Percentiles rank a stretch among this genome's conserved stretches.
These are phyloP conservation scores for Beauveria caledonica DNA, from an alignment of 2,329 filamentous ascomycete species.

Conservation along the genomic window DNA sequence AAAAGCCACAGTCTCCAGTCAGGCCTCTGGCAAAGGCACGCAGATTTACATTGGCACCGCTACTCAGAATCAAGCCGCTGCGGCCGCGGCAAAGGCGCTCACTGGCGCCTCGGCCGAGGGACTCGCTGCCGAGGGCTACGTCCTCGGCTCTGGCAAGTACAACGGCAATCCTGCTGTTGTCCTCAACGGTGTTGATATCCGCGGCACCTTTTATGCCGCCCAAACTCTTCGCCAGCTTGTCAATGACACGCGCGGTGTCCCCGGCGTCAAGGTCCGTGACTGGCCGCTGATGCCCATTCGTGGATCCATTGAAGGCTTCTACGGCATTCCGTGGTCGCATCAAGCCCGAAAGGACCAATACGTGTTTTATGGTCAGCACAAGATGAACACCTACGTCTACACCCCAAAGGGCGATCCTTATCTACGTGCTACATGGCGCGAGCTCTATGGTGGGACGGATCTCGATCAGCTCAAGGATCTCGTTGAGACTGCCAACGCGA, in stretches of 20 bases:
- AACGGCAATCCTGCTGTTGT: constrained; percentile 9
- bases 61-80: constrained; percentile 7
- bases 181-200: constrained; percentile 12
- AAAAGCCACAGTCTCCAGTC: not conserved
- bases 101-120: constrained; percentile 8
- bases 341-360: constrained; percentile 14
- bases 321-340: constrained; percentile 15
- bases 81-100: constrained; percentile 11
- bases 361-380: constrained; percentile 14
- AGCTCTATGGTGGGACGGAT: constrained; percentile 11
- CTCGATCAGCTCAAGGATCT: constrained; percentile 14
- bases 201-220: constrained; percentile 14
- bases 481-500: constrained; percentile 13
- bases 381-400: constrained; percentile 15
- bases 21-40: not conserved
- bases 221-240: constrained; percentile 14
- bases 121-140: constrained; percentile 13
- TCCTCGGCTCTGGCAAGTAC: constrained; percentile 9
- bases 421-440: constrained; percentile 11
- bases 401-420: constrained; percentile 13
- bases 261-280: constrained; percentile 12
- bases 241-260: not conserved
- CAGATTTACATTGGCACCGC: constrained; percentile 12
- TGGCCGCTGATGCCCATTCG: constrained; percentile 16
- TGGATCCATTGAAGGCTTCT: constrained; percentile 15